Evolutionary conservation across 192 early-diverging fungal species (phyloP).

Genomic region (Phycomyces blakesleeanus): DNA sequence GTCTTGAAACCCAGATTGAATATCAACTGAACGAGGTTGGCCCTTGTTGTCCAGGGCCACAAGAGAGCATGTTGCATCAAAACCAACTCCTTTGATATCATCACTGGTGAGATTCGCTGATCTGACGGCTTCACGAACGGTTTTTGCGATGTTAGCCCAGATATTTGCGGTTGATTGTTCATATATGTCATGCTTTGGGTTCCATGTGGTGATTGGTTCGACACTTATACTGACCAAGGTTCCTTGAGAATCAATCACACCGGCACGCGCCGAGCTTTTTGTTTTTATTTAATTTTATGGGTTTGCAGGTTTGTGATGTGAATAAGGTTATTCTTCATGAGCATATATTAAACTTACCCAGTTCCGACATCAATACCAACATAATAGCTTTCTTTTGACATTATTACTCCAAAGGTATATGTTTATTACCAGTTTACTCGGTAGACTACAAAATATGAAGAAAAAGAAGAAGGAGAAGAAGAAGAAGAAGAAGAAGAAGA

Average conservation of each 20-base stretch:
- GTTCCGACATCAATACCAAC: conserved; percentile 63
- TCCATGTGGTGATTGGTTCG: conserved; percentile 42
- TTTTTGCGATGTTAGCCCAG: conserved; percentile 52
- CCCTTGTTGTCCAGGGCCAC: conserved; percentile 50
- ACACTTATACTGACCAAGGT: conserved; percentile 44
- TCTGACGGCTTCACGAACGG: conserved; percentile 39
- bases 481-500: no score
- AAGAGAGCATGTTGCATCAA: conserved; percentile 76
- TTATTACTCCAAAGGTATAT: no score
- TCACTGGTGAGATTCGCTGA: conserved; percentile 23
- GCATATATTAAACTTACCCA: conserved; percentile 22
- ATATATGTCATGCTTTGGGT: conserved; percentile 49
- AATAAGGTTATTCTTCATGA: not conserved
- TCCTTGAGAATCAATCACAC: conserved; percentile 48
- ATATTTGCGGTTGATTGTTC: conserved; percentile 69
- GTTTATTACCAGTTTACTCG: no score
- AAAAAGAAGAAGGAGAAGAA: no score
- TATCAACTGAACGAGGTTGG: conserved; percentile 48
- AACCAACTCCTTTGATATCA: conserved; percentile 62
- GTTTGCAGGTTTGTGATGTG: not conserved
- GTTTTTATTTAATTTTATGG: not conserved
- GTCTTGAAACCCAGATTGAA: conserved; percentile 38
- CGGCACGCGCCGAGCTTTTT: conserved; percentile 45
- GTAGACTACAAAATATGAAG: no score
- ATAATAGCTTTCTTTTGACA: conserved; percentile 24